Conservation (phyloP, 1,139 yeast species). For the Candida anutae region DNA sequence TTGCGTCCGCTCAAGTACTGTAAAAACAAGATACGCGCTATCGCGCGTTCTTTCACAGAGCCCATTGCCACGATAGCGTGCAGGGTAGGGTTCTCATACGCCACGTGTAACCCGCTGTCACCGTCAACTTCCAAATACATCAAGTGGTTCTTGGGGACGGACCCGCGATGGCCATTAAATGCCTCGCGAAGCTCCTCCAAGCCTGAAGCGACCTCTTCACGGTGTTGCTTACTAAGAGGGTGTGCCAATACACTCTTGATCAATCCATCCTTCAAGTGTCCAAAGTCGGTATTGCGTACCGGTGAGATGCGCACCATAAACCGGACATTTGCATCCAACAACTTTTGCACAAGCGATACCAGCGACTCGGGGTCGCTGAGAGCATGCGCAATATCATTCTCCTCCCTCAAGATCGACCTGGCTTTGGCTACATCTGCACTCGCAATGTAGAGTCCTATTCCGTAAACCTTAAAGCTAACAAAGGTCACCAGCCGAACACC, state of each 20-base stretch:
- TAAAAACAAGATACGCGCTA: conserved; percentile 47
- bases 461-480: conserved; percentile 77
- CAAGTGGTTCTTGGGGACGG: conserved; percentile 59
- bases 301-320: conserved; percentile 76
- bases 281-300: conserved; percentile 80
- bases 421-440: conserved; percentile 45
- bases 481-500: conserved; percentile 84
- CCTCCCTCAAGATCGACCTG: conserved; percentile 29
- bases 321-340: conserved; percentile 54
- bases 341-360: conserved; percentile 30
- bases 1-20: conserved; percentile 54
- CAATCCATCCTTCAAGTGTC: conserved; percentile 83
- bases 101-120: conserved; percentile 39
- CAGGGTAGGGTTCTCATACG: conserved; percentile 27
- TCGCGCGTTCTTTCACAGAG: conserved; percentile 37
- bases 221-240: conserved; percentile 31
- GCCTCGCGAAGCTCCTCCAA: conserved; percentile 47
- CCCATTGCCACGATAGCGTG: conserved; percentile 36
- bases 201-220: conserved; percentile 39
- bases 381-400: conserved; percentile 4
- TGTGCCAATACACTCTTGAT: conserved; percentile 65
- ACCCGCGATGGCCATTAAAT: conserved; percentile 44
- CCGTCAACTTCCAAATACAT: conserved; percentile 41
- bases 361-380: conserved; percentile 8
- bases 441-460: conserved; percentile 72